Conservation (phyloP, 108 stramenopile genomes). For the Aurantiochytrium sp. region DNA sequence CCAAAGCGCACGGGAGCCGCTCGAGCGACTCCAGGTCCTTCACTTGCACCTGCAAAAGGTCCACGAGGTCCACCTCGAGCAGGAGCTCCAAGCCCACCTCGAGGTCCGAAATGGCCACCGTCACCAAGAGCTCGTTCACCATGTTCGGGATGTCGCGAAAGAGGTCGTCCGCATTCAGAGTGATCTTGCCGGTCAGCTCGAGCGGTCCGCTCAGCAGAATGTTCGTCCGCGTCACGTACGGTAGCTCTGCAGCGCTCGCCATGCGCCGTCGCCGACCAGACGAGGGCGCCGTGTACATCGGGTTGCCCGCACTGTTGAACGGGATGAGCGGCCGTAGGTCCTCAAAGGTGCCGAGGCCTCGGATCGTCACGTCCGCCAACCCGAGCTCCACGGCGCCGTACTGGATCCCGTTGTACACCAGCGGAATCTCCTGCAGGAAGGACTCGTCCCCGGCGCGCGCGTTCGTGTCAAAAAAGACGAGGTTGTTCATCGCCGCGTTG, state of each 20-base stretch:
- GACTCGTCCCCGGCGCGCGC: not conserved
- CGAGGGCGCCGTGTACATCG: not conserved
- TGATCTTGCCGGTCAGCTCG: not conserved
- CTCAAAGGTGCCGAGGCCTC: not conserved
- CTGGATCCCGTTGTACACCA: not conserved
- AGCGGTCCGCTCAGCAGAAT: not conserved
- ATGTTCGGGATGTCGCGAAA: not conserved
- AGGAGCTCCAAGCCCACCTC: not conserved
- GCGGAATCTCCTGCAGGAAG: not conserved
- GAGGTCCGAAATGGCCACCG: not conserved
- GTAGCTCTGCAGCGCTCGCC: not conserved
- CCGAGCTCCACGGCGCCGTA: not conserved
- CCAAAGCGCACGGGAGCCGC: not conserved
- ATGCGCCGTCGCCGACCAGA: no score
- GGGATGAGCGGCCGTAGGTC: not conserved
- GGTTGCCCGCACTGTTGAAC: not conserved
- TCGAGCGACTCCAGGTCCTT: not conserved
- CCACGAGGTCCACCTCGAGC: not conserved
- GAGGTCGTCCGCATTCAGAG: not conserved
- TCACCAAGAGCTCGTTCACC: not conserved
- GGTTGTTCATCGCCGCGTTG: not conserved
- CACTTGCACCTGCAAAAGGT: not conserved
- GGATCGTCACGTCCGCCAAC: not conserved
- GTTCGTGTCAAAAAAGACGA: not conserved
- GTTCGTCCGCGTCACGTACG: not conserved